A percentile compares a stretch with the other conserved stretches of the same genome.
Conservation (phyloP, 73 alveolate species). For the Symbiodinium natans region DNA sequence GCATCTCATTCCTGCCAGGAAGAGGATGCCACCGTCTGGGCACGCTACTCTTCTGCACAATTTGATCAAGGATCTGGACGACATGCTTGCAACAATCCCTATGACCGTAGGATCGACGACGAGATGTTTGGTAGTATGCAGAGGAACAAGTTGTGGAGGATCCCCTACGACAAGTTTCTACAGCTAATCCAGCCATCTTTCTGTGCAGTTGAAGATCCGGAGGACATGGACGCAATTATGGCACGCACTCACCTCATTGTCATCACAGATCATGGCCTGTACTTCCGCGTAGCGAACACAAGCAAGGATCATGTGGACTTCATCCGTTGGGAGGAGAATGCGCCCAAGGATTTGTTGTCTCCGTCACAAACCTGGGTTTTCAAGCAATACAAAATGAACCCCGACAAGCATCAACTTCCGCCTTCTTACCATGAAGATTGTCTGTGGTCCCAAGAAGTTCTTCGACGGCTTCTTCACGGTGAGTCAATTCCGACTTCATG, state of each 20-base stretch:
- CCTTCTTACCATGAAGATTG: neutral
- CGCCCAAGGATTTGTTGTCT: neutral
- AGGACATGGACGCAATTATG: constrained; percentile 20
- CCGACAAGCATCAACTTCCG: neutral
- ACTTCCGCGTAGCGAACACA: neutral
- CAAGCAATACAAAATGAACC: neutral
- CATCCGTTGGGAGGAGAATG: neutral
- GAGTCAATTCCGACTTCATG: neutral
- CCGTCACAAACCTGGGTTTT: neutral
- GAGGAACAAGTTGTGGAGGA: neutral
- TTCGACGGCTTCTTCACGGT: neutral
- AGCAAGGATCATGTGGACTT: neutral
- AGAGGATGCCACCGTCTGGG: constrained; percentile 38
- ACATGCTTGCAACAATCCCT: constrained; percentile 24
- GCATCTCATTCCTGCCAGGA: neutral
- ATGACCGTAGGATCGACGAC: neutral
- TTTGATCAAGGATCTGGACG: constrained; percentile 37
- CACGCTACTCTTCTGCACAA: constrained; percentile 26
- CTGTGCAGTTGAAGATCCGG: neutral
- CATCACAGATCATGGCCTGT: neutral
- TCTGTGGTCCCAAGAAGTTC: neutral
- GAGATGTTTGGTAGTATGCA: constrained; percentile 12
- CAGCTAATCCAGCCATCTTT: neutral
- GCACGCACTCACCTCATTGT: constrained; percentile 29
- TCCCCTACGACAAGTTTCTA: neutral